These are phyloP conservation scores for Eucalyptus caleyi DNA, from an alignment of 345 rosid genomes.

Conservation along the genomic window DNA sequence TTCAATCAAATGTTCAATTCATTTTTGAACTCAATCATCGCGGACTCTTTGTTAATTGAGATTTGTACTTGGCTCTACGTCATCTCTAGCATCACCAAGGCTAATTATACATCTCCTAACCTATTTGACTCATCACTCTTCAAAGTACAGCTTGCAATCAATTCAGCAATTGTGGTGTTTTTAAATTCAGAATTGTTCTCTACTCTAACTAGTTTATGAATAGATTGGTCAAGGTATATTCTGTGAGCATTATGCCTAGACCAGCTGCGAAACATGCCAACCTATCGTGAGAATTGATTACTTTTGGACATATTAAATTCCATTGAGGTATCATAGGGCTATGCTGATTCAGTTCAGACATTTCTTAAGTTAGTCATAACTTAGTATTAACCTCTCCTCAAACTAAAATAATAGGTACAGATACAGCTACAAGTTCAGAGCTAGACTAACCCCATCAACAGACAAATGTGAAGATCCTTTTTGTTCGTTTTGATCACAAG, in stretches of 20 bases:
- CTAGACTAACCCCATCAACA: not conserved
- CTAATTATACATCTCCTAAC: not conserved
- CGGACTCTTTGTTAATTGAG: not conserved
- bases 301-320: not conserved
- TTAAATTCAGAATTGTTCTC: not conserved
- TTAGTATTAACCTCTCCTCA: not conserved
- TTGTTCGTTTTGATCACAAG: not conserved
- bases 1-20: not conserved
- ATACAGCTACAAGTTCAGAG: not conserved
- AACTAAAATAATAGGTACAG: not conserved
- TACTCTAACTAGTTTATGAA: not conserved
- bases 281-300: not conserved
- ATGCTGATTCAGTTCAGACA: not conserved
- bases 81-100: not conserved
- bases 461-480: not conserved
- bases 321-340: not conserved
- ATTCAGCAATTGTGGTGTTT: not conserved
- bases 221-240: not conserved
- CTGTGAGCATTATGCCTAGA: not conserved
- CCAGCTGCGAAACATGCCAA: not conserved
- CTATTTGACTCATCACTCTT: not conserved
- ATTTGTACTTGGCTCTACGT: not conserved
- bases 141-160: not conserved
- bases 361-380: not conserved
- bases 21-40: not conserved